These are phyloP conservation scores for Picochlorum costavermella DNA, from an alignment of 139 green algal genomes.

Conservation along the genomic window DNA sequence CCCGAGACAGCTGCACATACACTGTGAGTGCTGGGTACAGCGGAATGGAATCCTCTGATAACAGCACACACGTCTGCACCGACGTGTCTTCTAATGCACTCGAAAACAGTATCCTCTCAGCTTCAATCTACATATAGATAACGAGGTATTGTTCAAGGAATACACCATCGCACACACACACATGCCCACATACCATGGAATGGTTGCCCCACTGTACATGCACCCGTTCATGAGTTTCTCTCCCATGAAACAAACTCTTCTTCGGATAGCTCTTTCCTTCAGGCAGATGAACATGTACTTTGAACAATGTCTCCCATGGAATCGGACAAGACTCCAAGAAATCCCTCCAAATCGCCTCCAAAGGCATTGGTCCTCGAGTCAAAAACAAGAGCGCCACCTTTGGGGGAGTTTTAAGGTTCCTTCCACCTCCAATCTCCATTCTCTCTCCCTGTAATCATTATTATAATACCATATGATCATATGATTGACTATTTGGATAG, in stretches of 20 bases:
- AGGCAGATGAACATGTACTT: slow-evolving; percentile 27
- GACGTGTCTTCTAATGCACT: slow-evolving; percentile 31
- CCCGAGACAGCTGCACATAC: slow-evolving; percentile 25
- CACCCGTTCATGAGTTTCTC: slow-evolving; percentile 8
- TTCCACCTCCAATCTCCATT: too few species aligned
- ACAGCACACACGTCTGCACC: slow-evolving; percentile 36
- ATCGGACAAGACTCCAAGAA: slow-evolving; percentile 10
- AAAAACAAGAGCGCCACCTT: slow-evolving; percentile 38
- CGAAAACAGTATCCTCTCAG: slow-evolving; percentile 23
- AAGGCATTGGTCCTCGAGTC: slow-evolving; percentile 24
- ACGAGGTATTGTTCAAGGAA: neutral
- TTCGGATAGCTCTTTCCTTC: slow-evolving; percentile 8
- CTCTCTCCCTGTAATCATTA: too few species aligned
- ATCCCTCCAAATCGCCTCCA: slow-evolving; percentile 19
- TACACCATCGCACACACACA: neutral
- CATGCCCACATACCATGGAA: slow-evolving; percentile 9
- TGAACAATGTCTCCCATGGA: slow-evolving; percentile 17
- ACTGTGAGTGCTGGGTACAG: slow-evolving; percentile 25
- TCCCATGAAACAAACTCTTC: slow-evolving; percentile 22
- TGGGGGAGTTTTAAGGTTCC: neutral
- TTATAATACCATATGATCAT: too few species aligned
- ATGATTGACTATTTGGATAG: too few species aligned
- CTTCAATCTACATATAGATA: slow-evolving; percentile 8
- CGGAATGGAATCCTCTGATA: slow-evolving; percentile 25
- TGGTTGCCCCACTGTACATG: slow-evolving; percentile 21